Evolutionary conservation across 345 rosid genomes (phyloP).

Genomic region (Lumnitzera littorea): DNA sequence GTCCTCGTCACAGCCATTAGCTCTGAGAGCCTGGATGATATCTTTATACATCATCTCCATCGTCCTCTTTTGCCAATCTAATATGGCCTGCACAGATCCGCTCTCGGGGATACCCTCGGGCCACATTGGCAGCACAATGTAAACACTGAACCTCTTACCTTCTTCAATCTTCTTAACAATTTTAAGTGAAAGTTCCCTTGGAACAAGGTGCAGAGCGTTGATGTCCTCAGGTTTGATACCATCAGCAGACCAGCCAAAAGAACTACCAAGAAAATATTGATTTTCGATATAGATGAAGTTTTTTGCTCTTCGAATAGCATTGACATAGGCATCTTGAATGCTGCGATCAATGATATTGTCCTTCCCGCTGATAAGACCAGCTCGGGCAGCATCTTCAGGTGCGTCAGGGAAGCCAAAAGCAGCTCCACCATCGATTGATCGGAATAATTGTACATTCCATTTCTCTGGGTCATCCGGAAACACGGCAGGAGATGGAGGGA

Average conservation of each 20-base stretch:
- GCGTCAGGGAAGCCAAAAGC: conserved; percentile 10
- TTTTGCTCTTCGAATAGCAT: conserved; percentile 38
- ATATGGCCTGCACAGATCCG: conserved; percentile 29
- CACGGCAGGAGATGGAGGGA: conserved; percentile 5
- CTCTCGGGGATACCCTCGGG: conserved; percentile 31
- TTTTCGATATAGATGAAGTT: conserved; percentile 36
- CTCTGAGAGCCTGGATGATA: no score
- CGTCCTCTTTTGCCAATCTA: conserved; percentile 21
- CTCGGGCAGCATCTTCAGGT: conserved; percentile 4
- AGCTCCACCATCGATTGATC: conserved; percentile 13
- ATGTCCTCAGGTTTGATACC: conserved; percentile 28
- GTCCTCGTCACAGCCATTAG: no score
- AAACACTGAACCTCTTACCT: conserved; percentile 27
- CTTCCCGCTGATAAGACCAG: conserved; percentile 7
- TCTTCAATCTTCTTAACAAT: conserved; percentile 32
- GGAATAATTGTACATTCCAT: conserved; percentile 12
- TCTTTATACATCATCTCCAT: no score
- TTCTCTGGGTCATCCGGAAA: not conserved
- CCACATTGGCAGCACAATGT: conserved; percentile 32
- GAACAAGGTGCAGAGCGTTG: conserved; percentile 33
- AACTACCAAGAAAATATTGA: conserved; percentile 40
- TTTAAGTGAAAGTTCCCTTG: conserved; percentile 34
- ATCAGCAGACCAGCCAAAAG: conserved; percentile 27
- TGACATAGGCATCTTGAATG: conserved; percentile 35
- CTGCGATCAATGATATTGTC: conserved; percentile 17